phyloP scores from a whole-genome alignment of 2,329 filamentous ascomycete species.

The Penicillium sp. region DNA sequence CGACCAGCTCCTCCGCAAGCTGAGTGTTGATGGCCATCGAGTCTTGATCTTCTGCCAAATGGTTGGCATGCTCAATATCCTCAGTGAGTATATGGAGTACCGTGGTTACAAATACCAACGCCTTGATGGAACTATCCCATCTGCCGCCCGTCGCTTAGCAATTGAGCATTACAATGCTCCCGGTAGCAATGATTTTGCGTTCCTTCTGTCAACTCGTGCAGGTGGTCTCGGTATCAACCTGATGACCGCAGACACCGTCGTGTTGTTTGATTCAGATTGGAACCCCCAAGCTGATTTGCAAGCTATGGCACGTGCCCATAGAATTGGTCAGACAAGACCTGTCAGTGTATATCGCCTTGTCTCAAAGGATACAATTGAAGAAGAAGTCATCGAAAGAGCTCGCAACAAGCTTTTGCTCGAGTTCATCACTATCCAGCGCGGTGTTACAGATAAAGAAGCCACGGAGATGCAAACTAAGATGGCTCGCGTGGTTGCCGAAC shows the following conservation, averaged over 20 bases:
- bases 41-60: constrained; percentile 99
- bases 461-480: constrained; percentile 82
- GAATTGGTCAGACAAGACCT: constrained; percentile 93
- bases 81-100: constrained; percentile 88
- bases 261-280: constrained; percentile 95
- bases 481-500: constrained; percentile 67
- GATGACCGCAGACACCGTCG: constrained; percentile 97
- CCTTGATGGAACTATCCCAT: constrained; percentile 90
- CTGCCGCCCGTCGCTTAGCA: constrained; percentile 81
- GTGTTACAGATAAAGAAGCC: constrained; percentile 89
- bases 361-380: constrained; percentile 96
- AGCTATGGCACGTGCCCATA: constrained; percentile 96
- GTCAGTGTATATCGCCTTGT: constrained; percentile 96
- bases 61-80: constrained; percentile 97
- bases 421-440: constrained; percentile 94
- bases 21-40: constrained; percentile 89
- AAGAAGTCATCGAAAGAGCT: constrained; percentile 93
- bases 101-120: constrained; percentile 95
- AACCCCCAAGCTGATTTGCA: constrained; percentile 97
- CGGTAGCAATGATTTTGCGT: constrained; percentile 92
- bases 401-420: constrained; percentile 97
- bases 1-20: constrained; percentile 88
- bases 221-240: constrained; percentile 98
- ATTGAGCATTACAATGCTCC: constrained; percentile 99
- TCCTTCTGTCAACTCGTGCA: constrained; percentile 89